Evolutionary conservation across 2,329 filamentous ascomycete genomes (phyloP), one percentile per base, ranked within the genome.

Genomic region (Byssochlamys sp.): DNA sequence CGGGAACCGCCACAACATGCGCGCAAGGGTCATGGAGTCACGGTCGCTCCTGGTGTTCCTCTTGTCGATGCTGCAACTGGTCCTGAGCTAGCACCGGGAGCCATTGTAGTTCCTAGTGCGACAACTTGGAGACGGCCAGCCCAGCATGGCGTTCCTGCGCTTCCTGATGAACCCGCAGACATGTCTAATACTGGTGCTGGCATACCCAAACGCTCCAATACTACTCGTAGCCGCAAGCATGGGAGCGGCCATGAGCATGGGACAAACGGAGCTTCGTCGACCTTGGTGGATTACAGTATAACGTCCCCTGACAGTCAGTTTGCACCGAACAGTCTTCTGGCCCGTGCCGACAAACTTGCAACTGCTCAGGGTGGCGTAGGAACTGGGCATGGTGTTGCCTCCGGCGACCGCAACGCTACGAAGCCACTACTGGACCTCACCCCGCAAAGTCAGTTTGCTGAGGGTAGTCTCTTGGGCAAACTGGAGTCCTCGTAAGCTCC

Each of bases 1-100:
- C 78, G 80, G 54, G 85, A 88, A 60, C 80, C 85, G 5, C 85
- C 85, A 1, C 70, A 72, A 45, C 69, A 73, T 58, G 60, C 57
- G 4, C 65, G 66, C 28, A 73, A 70, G 55, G 72, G 69, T 3
- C 67, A 69, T 53, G 73, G 71, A n/a, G 66, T 76, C 7, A 62
- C 19, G 78, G 86, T 69, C n/a, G 71, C 71, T 25, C 65, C 67
- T 1, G 73, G 72, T 19, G 63, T 67, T 58, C 73, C 66, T 1
- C 65, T 78, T 0, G 71, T 78, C 26, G 75, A 77, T 12, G 70
- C 66, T 2, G 76, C 75, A 4, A 78, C 75, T 0, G 71, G 72
- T 1, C 72, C 68, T 0, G 75, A 77, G 26, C 55, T 69, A 5
- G 56, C 62, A 3, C 65, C 69, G 1, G 67, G 67, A 3, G 65